A percentile compares a stretch with the other conserved stretches of the same genome.
These are phyloP conservation scores for Pyrrhoderma noxium DNA, from an alignment of 1,284 basidiomycete genomes.

Conservation along the genomic window DNA sequence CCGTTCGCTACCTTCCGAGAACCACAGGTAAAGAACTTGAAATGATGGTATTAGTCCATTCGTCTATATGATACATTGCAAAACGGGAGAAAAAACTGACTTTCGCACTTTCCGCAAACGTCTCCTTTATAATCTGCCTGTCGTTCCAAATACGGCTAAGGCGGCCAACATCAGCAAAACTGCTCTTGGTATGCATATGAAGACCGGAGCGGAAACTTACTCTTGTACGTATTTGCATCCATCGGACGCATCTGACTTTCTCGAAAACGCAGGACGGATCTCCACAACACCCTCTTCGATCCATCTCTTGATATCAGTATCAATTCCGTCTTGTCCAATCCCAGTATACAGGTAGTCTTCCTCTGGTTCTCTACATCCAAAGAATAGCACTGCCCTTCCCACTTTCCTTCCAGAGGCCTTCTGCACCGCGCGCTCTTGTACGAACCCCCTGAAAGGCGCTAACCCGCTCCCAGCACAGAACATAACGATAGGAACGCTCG, in stretches of 20 bases:
- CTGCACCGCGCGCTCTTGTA: conserved; percentile 45
- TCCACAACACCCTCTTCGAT: conserved; percentile 37
- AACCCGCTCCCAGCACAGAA: conserved; percentile 45
- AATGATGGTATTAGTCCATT: too few relatives aligned
- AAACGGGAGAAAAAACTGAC: conserved; percentile 7
- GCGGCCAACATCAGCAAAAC: too few relatives aligned
- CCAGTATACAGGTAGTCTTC: conserved; percentile 38
- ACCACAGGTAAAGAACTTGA: conserved; percentile 43
- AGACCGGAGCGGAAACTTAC: conserved; percentile 26
- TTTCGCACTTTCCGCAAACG: conserved; percentile 32
- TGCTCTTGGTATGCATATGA: too few relatives aligned
- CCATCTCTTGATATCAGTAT: conserved; percentile 40
- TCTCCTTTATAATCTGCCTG: conserved; percentile 29
- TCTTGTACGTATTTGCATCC: conserved; percentile 46
- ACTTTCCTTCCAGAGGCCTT: conserved; percentile 38
- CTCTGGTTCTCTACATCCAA: conserved; percentile 39
- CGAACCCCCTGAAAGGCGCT: conserved; percentile 48
- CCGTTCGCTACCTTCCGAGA: conserved; percentile 34
- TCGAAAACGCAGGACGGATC: conserved; percentile 43
- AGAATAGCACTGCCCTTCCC: conserved; percentile 40
- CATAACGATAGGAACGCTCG: conserved; percentile 38
- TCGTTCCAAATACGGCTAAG: conserved; percentile 42
- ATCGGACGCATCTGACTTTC: conserved; percentile 29
- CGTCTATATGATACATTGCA: not conserved
- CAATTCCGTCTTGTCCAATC: conserved; percentile 11